phyloP scores from a whole-genome alignment of 1,139 yeast genomes.

The Pichia kudriavzevii region DNA sequence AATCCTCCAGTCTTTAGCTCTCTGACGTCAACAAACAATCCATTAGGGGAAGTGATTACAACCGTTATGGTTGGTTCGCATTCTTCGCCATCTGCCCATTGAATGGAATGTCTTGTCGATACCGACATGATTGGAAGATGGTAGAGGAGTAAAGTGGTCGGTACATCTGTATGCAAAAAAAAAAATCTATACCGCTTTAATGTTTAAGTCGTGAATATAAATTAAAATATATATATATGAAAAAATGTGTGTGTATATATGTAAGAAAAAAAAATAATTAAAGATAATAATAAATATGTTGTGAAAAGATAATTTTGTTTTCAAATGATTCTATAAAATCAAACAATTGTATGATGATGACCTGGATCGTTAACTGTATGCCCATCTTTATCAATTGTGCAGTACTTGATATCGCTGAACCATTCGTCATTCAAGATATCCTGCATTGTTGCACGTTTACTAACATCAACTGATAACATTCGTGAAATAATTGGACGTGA shows the following conservation, averaged over 20 bases:
- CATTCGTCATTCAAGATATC: conserved; percentile 75
- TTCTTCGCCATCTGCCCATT: conserved; percentile 29
- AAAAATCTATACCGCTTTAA: not conserved
- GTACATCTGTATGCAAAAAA: too few species aligned
- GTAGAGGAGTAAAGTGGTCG: not conserved
- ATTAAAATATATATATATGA: too few species aligned
- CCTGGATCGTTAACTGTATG: conserved; percentile 38
- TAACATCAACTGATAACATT: conserved; percentile 69
- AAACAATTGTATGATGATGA: conserved; percentile 49
- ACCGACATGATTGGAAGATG: conserved; percentile 11
- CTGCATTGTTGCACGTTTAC: conserved; percentile 62
- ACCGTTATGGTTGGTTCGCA: conserved; percentile 44
- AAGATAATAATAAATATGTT: not conserved
- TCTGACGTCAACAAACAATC: conserved; percentile 41
- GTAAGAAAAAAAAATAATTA: not conserved
- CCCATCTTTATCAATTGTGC: conserved; percentile 40
- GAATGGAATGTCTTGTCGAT: conserved; percentile 15
- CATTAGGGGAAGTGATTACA: conserved; percentile 41
- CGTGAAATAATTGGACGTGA: conserved; percentile 73
- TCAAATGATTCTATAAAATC: not conserved
- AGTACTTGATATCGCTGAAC: conserved; percentile 53
- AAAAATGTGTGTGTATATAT: not conserved
- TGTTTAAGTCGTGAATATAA: not conserved
- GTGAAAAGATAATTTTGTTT: not conserved
- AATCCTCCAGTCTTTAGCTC: conserved; percentile 30